A percentile compares a stretch with the other conserved stretches of the same genome.
These are phyloP conservation scores for Ormosia emarginata DNA, from an alignment of 306 rosid species.

Conservation along the genomic window DNA sequence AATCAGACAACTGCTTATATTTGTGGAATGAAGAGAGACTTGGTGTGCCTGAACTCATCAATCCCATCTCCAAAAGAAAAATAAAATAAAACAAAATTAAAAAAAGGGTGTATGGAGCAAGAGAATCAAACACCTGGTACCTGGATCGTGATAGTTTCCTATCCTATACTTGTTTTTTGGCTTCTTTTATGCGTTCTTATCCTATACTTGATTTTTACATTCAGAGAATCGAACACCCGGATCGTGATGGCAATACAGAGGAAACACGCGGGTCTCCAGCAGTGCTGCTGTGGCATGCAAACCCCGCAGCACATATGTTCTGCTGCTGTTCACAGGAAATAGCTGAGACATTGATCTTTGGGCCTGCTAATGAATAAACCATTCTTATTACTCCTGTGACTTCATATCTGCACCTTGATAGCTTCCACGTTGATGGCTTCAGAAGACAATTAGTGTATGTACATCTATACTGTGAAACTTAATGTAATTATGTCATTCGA, in stretches of 20 bases:
- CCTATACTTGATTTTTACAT: not conserved
- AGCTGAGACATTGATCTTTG: conserved; percentile 7
- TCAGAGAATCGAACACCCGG: conserved; percentile 49
- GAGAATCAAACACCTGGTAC: not conserved
- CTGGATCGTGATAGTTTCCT: not conserved
- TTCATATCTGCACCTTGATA: conserved; percentile 25
- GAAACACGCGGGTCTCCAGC: not conserved
- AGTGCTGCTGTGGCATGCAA: conserved; percentile 19
- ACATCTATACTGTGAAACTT: conserved; percentile 12
- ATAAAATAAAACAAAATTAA: not conserved
- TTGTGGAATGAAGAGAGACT: not conserved
- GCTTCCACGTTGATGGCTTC: conserved; percentile 25
- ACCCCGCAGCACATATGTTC: not conserved
- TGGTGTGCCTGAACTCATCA: not conserved
- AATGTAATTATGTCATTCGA: conserved; percentile 34
- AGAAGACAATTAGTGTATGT: conserved; percentile 33
- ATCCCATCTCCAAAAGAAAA: not conserved
- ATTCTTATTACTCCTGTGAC: conserved; percentile 17
- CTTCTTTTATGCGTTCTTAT: not conserved
- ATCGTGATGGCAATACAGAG: conserved; percentile 20
- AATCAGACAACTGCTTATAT: not conserved
- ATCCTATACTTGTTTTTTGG: not conserved
- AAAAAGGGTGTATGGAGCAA: not conserved
- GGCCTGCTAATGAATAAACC: conserved; percentile 15
- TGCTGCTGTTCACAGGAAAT: conserved; percentile 17